Base-by-base conservation (phyloP, 2,329 filamentous ascomycete species). In the Fusarium sp. region DNA sequence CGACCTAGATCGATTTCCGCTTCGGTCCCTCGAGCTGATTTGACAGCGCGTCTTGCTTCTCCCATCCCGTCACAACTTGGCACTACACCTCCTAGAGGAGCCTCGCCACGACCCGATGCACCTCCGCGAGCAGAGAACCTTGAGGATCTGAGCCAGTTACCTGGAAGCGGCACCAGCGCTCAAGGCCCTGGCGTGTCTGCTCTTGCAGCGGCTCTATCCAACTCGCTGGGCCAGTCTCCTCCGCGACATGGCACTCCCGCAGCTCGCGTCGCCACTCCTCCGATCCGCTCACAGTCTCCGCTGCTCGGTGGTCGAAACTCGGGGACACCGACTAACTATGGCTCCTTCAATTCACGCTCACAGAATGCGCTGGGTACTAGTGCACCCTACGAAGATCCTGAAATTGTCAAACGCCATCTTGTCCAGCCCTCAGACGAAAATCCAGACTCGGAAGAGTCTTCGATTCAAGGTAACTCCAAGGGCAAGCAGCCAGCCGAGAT, bases 361-460 rank as follows among this genome's bases (percentile, higher is more conserved):
- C 87, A 85, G 48, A 78, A 79, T 48, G 86, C 84, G 46, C 80
- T 71, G n/a, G 74, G 73, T 25, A 75, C 74, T 35, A 74, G 83
- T 39, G 88, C 84, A 21, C 89, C 90, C 6, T 91, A 90, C 75
- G 94, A 98, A 80, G 93, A 98, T 74, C 91, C 94, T 17, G 94
- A 97, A 76, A 93, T 98, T 53, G 87, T 99, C 69, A 94, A 90
- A 77, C 87, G 95, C 70, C 96, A 99, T 83, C 81, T 97, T 72
- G 93, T 97, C 20, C 88, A 91, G 74, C 89, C 91, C 4, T 81
- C 80, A 20, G 86, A 88, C 5, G 77, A 80, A 11, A 76, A 75
- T 27, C 76, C 31, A n/a, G 80, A 81, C 13, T 82, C 83, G 4
- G 83, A 87, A 42, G 82, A 84, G 31, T 80, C 81, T 1, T 81